Conservation (phyloP, 768 basidiomycete genomes). For the Podaxis sp. region DNA sequence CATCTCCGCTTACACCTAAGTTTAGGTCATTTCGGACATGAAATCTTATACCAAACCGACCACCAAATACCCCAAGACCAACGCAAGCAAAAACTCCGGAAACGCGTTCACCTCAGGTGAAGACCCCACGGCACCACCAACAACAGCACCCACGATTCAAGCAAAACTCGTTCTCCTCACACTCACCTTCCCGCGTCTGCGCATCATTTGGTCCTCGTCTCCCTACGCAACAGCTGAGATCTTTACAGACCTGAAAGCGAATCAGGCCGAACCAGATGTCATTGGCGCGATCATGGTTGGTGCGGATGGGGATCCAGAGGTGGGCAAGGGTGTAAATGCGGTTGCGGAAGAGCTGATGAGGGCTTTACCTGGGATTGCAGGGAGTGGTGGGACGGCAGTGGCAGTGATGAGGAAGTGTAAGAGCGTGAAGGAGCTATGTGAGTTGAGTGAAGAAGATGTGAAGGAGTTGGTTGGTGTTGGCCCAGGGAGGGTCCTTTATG, state of each 20-base stretch:
- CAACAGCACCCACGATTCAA: conserved; percentile 63
- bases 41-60: conserved; percentile 67
- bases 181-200: conserved; percentile 86
- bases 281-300: conserved; percentile 76
- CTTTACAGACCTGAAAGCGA: conserved; percentile 86
- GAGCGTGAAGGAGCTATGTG: conserved; percentile 75
- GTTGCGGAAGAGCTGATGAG: conserved; percentile 83
- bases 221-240: conserved; percentile 91
- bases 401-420: conserved; percentile 82
- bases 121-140: conserved; percentile 19
- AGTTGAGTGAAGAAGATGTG: conserved; percentile 57
- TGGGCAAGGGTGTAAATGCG: conserved; percentile 66
- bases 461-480: conserved; percentile 79
- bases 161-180: conserved; percentile 91
- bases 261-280: conserved; percentile 79
- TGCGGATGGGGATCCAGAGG: conserved; percentile 70
- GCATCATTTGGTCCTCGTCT: conserved; percentile 97
- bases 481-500: conserved; percentile 75
- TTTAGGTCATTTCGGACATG: conserved; percentile 52
- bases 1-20: neutral
- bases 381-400: conserved; percentile 80
- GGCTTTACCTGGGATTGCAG: conserved; percentile 79
- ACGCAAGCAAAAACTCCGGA: conserved; percentile 15
- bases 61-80: conserved; percentile 57
- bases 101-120: neutral